Percentiles rank a stretch among this genome's conserved stretches.
phyloP scores from a whole-genome alignment of 768 basidiomycete species.

The Collybia nuda region DNA sequence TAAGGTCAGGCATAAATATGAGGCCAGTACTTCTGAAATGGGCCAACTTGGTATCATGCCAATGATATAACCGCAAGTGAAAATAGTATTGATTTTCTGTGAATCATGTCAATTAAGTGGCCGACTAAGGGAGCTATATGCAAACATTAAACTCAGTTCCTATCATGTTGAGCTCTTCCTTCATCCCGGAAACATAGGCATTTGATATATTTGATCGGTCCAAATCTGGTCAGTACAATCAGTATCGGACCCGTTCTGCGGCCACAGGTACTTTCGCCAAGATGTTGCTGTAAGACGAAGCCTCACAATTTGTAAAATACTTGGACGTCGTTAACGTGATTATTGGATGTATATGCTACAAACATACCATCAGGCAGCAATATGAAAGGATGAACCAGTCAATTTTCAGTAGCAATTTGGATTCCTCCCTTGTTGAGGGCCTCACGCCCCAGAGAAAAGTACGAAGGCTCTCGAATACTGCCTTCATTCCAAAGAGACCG shows the following conservation, averaged over 20 bases:
- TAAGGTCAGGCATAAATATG: not conserved
- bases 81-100: constrained; percentile 67
- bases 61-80: constrained; percentile 74
- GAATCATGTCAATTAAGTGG: constrained; percentile 6
- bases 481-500: constrained; percentile 1
- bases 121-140: not conserved
- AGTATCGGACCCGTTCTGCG: not conserved
- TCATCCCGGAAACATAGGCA: constrained; percentile 81
- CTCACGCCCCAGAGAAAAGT: constrained; percentile 16
- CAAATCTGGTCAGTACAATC: constrained; percentile 42
- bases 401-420: constrained; percentile 53
- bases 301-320: constrained; percentile 67
- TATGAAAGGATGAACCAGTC: constrained; percentile 73
- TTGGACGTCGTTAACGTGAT: constrained; percentile 20
- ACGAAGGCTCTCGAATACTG: constrained; percentile 5
- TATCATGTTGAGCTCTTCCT: constrained; percentile 64
- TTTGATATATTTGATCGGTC: constrained; percentile 70
- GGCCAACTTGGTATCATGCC: constrained; percentile 68
- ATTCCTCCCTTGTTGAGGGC: constrained; percentile 31
- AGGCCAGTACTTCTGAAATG: not conserved
- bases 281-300: not conserved
- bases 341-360: constrained; percentile 6
- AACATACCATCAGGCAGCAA: constrained; percentile 63
- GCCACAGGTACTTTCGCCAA: constrained; percentile 1
- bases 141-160: constrained; percentile 63